Percentiles rank a stretch among this genome's conserved stretches.
phyloP scores from a whole-genome alignment of 2,329 filamentous ascomycete species.

The Colletotrichum camelliae region DNA sequence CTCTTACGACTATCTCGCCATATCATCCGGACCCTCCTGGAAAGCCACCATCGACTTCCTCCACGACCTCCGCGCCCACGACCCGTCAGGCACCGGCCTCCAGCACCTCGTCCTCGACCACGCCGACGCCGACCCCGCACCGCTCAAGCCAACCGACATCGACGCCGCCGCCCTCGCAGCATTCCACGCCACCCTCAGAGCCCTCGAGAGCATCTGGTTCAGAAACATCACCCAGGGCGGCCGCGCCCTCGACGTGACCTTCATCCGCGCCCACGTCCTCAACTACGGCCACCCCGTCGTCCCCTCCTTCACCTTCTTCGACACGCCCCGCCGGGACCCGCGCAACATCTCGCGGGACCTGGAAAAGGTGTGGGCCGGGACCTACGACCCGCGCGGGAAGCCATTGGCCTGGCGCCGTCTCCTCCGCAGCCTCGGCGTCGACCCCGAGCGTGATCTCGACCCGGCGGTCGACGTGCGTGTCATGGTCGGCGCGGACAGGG shows the following conservation, averaged over 20 bases:
- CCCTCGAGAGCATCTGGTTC: constrained; percentile 12
- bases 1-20: not conserved
- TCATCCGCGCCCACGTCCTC: not conserved
- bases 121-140: not conserved
- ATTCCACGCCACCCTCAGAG: not conserved
- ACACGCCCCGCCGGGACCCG: not conserved
- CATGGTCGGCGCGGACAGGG: not conserved
- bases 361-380: not conserved
- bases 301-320: constrained; percentile 8
- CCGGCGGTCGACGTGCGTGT: not conserved
- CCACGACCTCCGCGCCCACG: constrained; percentile 3
- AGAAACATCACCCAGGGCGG: not conserved
- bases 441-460: not conserved
- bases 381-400: not conserved
- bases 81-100: not conserved
- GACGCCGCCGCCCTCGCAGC: not conserved
- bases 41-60: not conserved
- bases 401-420: not conserved
- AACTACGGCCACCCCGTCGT: constrained; percentile 8
- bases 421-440: not conserved
- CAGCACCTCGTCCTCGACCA: not conserved
- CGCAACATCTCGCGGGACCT: not conserved
- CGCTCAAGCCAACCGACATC: not conserved
- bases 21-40: not conserved
- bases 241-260: not conserved